Base-by-base conservation (phyloP, 768 basidiomycete genomes). In the Cyathus striatus region DNA sequence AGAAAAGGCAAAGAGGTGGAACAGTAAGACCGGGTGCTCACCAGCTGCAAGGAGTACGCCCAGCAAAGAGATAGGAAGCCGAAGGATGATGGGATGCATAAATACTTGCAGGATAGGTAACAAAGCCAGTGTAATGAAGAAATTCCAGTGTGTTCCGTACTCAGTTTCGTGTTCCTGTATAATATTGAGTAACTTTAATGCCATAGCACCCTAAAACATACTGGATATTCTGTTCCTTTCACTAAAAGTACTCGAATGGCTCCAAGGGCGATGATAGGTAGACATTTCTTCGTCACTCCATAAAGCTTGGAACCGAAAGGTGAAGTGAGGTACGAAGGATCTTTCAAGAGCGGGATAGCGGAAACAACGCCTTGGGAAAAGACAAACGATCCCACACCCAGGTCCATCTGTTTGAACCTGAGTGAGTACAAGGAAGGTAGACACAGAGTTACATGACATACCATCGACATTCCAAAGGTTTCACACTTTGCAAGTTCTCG, bases 121-220 rank as follows among this genome's bases (percentile, higher is more conserved):
- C 1, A 90, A 51, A 0, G 86, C 91, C 17, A 98, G 72, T 0
- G 96, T 97, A 51, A 98, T 76, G 73, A 99, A 99, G 65, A 98
- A 97, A 59, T 98, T 98, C 96, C 96, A 99, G 54, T 98, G 95
- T 0, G 81, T 79, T 0, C 96, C 96, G 50, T 98, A 98, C 64
- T 99, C 96, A 0, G 93, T 85, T 42, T 87, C 83, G 46, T 98
- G 96, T 68, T 98, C 96, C 94, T 70, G 23, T 18, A 27, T 25
- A 25, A 45, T 23, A 20, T 37, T 26, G 17, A 41, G 42, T 42
- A 23, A 41, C 32, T 41, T 7, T 2, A 12, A 16, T 10, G 36
- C 14, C 6, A 13, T 16, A 23, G 38, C 21, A 27, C 12, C 1
- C 4, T 33, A 34, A 34, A 27, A 60, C 80, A 20, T 61, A 95